These are phyloP conservation scores for Cutaneotrichosporon cutaneum DNA, from an alignment of 1,284 basidiomycete genomes.

Conservation along the genomic window DNA sequence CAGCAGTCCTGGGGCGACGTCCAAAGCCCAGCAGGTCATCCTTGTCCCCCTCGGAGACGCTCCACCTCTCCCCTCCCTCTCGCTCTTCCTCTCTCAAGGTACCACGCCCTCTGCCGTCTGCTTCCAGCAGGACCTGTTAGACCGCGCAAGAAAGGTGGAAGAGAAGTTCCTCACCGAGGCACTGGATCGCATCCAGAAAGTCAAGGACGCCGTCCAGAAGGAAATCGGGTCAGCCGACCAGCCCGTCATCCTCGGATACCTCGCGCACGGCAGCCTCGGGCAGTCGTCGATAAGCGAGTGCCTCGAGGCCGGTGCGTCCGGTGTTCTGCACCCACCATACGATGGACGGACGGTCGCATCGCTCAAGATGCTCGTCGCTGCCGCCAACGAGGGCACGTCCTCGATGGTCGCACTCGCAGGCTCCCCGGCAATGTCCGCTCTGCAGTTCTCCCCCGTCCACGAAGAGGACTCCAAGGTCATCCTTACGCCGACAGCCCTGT, in stretches of 20 bases:
- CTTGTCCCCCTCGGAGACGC: constrained; percentile 50
- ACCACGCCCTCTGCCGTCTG: constrained; percentile 52
- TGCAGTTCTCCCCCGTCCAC: constrained; percentile 7
- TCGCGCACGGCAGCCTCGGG: constrained; percentile 43
- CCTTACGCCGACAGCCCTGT: constrained; percentile 44
- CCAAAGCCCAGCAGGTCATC: constrained; percentile 35
- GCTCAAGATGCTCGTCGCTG: constrained; percentile 35
- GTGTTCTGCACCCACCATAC: constrained; percentile 50
- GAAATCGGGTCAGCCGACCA: constrained; percentile 42
- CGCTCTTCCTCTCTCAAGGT: constrained; percentile 44
- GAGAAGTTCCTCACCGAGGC: constrained; percentile 48
- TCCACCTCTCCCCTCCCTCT: constrained; percentile 48
- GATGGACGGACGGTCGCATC: constrained; percentile 31
- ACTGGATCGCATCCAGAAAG: constrained; percentile 33
- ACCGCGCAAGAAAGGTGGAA: constrained; percentile 45
- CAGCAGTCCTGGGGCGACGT: constrained; percentile 9
- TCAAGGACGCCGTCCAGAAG: constrained; percentile 47
- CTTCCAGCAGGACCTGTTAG: constrained; percentile 52
- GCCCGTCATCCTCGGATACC: constrained; percentile 48
- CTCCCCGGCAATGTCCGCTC: constrained; percentile 2
- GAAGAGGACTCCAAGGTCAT: constrained; percentile 33
- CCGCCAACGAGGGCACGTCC: constrained; percentile 30
- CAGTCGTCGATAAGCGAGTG: constrained; percentile 38
- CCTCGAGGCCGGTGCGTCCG: constrained; percentile 43
- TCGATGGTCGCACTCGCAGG: constrained; percentile 9